phyloP scores from a whole-genome alignment of 768 basidiomycete genomes.

The Cytidiella melzeri region DNA sequence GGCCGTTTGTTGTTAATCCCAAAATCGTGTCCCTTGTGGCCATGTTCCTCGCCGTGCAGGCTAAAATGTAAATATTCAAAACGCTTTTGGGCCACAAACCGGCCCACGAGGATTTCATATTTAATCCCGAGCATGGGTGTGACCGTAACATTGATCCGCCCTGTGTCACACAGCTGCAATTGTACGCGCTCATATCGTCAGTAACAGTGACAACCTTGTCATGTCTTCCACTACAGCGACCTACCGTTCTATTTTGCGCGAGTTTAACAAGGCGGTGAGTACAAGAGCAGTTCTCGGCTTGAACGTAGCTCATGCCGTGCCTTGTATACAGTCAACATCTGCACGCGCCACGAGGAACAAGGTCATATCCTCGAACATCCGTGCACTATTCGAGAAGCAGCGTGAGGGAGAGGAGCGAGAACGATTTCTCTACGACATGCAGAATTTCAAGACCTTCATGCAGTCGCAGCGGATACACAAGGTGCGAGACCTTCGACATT shows the following conservation, averaged over 20 bases:
- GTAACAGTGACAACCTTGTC: conserved; percentile 1
- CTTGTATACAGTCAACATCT: conserved; percentile 32
- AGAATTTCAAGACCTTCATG: conserved; percentile 62
- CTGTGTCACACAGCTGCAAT: background rate
- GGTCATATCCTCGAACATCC: conserved; percentile 44
- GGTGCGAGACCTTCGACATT: conserved; percentile 35
- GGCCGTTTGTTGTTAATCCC: too few species aligned
- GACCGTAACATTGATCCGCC: background rate
- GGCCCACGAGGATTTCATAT: background rate
- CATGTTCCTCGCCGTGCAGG: background rate
- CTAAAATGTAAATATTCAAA: background rate
- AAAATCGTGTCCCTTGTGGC: too few species aligned
- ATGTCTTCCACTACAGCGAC: conserved; percentile 15
- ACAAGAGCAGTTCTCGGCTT: background rate
- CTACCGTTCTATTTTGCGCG: conserved; percentile 50
- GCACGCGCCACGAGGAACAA: conserved; percentile 33
- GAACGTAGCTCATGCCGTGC: background rate
- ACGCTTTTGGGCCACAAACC: too few species aligned
- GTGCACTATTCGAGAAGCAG: conserved; percentile 44
- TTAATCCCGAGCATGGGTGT: background rate
- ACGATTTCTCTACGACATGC: conserved; percentile 41
- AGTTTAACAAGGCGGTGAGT: conserved; percentile 33
- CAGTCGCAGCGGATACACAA: conserved; percentile 71
- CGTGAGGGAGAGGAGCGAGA: conserved; percentile 15
- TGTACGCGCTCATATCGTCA: background rate